Evolutionary conservation across 179 eudicot species (phyloP), one percentile per base, ranked within the genome.

Genomic region (Corrigiola litoralis): DNA sequence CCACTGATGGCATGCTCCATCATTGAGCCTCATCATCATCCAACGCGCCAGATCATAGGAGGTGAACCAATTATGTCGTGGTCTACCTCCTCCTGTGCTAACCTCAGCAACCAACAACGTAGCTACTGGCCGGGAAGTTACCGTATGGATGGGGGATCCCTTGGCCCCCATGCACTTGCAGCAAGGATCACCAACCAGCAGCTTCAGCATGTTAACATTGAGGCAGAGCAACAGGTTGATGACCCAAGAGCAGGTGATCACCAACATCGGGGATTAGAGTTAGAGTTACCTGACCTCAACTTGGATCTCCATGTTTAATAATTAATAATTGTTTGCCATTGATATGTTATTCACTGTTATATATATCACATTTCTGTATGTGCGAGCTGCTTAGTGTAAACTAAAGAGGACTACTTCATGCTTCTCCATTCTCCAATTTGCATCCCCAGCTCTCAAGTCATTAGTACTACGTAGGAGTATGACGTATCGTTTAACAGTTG

Each of bases 41-140:
- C 63, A 45, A 13, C 71, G 18, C 53, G 13, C 45, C 60, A 33
- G 27, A 16, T 65, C 60, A 18, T 16, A 0, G 57, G 36, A 4
- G 13, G 18, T 2, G 40, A 66, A 24, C 52, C 61, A 4, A 10
- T 8, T 5, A 12, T 41, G 52, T 13, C 42, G 2, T 50, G 65
- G 58, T 0, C 50, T 7, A 11, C 28, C n/a, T 21, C 52, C n/a
- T n/a, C n/a, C n/a, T n/a, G n/a, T n/a, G n/a, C n/a, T n/a, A n/a
- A n/a, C n/a, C n/a, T n/a, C 23, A 31, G 27, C 38, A 29, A 33
- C 4, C 24, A 23, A 37, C 20, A 12, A 1, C 49, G 3, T 27
- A 13, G 31, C 3, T 45, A 21, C 7, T 73, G 77, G 72, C 68
- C 72, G 1, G 77, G 72, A 7, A 73, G 72, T 55, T 67, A 73